These are phyloP conservation scores for Capsicum pubescens DNA, from an alignment of 257 asterid genomes.

Conservation along the genomic window DNA sequence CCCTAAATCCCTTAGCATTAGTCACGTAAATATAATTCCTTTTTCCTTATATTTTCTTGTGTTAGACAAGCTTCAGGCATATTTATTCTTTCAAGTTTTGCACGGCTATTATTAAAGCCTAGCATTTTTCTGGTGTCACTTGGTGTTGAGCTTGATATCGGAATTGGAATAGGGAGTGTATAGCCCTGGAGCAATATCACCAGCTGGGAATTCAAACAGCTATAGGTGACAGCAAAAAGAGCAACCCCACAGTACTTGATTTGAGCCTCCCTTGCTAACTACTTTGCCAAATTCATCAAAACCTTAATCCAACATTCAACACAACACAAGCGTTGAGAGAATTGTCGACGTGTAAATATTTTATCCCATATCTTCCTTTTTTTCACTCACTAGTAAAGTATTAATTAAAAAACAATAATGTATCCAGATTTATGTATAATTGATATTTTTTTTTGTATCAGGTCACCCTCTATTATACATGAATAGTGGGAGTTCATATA, in stretches of 20 bases:
- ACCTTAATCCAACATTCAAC: not conserved
- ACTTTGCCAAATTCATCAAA: not conserved
- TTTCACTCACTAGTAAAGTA: not conserved
- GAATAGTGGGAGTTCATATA: not conserved
- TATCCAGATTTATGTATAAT: no score
- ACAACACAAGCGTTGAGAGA: not conserved
- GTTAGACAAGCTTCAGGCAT: not conserved
- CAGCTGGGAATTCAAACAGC: not conserved
- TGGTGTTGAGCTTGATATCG: not conserved
- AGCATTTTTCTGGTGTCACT: not conserved
- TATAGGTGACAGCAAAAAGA: slow-evolving; percentile 13
- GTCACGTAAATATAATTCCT: not conserved
- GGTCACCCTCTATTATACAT: not conserved
- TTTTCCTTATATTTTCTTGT: not conserved
- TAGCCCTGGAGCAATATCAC: not conserved
- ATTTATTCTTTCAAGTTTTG: not conserved
- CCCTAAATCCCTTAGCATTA: not conserved
- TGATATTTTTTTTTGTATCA: no score
- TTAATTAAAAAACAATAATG: not conserved
- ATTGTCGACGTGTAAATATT: slow-evolving; percentile 7
- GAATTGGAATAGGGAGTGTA: slow-evolving; percentile 3
- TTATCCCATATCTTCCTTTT: not conserved
- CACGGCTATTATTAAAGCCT: no score
- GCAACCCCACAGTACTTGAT: not conserved
- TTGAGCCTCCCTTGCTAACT: not conserved